Evolutionary conservation across 352 stramenopile species (phyloP), one percentile per base, ranked within the genome.

Genomic region (Pythium volutum): DNA sequence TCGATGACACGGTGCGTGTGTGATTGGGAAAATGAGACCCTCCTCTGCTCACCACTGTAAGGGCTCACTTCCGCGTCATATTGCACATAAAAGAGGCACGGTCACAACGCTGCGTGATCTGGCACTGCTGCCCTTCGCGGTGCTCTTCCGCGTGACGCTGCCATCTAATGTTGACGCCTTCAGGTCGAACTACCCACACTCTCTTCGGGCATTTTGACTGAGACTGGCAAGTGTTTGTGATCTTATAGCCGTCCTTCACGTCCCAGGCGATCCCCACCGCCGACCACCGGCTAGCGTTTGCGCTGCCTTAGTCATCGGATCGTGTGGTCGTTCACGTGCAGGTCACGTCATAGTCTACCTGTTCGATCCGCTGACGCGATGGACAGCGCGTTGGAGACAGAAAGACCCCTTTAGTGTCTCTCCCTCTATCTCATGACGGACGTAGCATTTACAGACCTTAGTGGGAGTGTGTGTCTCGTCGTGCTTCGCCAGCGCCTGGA

Each of bases 131-230:
- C 38, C 69, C 11, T 69, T 66, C 43, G 49, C 43, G 10, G 51
- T 72, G 66, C 18, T 23, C 14, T 67, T 38, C 27, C 39, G 45
- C 2, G 18, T 23, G n/a, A 67, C 58, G 25, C 33, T 66, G 20
- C 64, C 64, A 11, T 5, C 22, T 1, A 67, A 71, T 26, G 38
- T 66, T 27, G 38, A 54, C 22, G 38, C n/a, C 1, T 71, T 71
- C 36, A 42, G 52, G 2, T 16, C 16, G 1, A n/a, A n/a, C 31
- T 1, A 36, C 14, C 7, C 8, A 36, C 31, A 11, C 31, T 36
- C 7, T 36, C 31, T 36, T 11, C 3, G 14, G 14, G 31, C 31
- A 36, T 12, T 11, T 8, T 11, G 10, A 8, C 31, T 33, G 34
- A 31, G 11, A 12, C 31, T 29, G 27, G 8, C 31, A 16, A n/a